Evolutionary conservation across 116 monocot species (phyloP).

Genomic region (Thalassia testudinum): DNA sequence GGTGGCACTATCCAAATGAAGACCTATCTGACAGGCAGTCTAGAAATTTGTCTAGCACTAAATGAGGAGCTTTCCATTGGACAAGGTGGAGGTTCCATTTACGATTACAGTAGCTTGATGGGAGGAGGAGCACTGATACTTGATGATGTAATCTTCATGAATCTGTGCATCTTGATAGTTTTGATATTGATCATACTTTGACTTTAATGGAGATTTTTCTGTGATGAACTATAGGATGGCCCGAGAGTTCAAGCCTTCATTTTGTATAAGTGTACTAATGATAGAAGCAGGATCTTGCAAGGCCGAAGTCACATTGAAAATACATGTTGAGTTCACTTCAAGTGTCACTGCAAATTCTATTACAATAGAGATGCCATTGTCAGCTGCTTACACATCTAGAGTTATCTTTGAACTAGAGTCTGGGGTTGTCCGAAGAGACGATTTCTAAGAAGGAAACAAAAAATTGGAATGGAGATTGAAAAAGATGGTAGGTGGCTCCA

Average conservation of each 20-base stretch:
- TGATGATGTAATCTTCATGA: slow-evolving; percentile 99
- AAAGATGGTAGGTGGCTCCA: too few relatives aligned
- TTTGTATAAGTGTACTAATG: slow-evolving; percentile 74
- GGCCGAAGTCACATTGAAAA: slow-evolving; percentile 88
- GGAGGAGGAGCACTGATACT: slow-evolving; percentile 58
- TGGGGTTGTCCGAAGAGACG: too few relatives aligned
- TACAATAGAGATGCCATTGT: slow-evolving; percentile 77
- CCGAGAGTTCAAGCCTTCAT: slow-evolving; percentile 96
- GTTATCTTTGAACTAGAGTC: too few relatives aligned
- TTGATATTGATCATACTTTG: slow-evolving; percentile 83
- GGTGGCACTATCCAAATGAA: too few relatives aligned
- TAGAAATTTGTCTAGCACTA: too few relatives aligned
- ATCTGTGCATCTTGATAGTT: slow-evolving; percentile 94
- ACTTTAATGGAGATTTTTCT: slow-evolving; percentile 89
- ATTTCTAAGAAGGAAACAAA: too few relatives aligned
- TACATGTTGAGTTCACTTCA: slow-evolving; percentile 74
- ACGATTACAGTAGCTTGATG: slow-evolving; percentile 67
- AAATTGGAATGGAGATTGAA: too few relatives aligned
- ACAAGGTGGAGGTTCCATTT: too few relatives aligned
- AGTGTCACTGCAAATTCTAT: slow-evolving; percentile 78
- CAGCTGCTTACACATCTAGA: slow-evolving; percentile 83
- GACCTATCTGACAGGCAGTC: too few relatives aligned
- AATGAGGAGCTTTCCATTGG: too few relatives aligned
- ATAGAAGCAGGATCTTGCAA: slow-evolving; percentile 84
- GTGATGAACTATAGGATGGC: slow-evolving; percentile 98